Conservation (phyloP, 768 basidiomycete species). For the Calocybe gangraenosa region DNA sequence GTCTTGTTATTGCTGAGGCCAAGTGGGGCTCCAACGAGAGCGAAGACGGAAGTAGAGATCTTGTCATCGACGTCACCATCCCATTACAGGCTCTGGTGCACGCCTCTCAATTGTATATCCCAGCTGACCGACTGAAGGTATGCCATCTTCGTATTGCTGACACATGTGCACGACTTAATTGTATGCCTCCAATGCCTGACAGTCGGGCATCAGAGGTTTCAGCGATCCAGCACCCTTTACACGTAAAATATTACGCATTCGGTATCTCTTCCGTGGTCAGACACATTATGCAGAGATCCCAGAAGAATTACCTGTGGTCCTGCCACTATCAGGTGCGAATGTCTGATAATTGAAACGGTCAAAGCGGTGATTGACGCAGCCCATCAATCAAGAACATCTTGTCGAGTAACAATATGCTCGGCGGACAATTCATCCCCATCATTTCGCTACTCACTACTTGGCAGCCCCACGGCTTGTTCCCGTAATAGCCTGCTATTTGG, state of each 20-base stretch:
- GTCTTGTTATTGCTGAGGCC: conserved; percentile 74
- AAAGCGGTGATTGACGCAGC: background rate
- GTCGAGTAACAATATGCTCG: conserved; percentile 1
- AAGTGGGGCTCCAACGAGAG: conserved; percentile 58
- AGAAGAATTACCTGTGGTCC: conserved; percentile 63
- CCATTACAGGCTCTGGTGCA: conserved; percentile 80
- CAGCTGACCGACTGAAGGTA: conserved; percentile 75
- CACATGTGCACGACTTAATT: background rate
- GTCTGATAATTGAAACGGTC: conserved; percentile 6
- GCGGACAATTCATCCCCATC: background rate
- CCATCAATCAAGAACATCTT: conserved; percentile 19
- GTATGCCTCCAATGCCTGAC: conserved; percentile 7
- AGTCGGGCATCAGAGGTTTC: conserved; percentile 84
- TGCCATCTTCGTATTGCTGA: conserved; percentile 15
- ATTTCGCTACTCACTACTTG: no score
- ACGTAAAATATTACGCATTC: conserved; percentile 64
- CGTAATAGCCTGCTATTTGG: no score
- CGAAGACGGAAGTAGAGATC: conserved; percentile 46
- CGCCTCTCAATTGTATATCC: conserved; percentile 73
- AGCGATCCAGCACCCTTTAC: conserved; percentile 78
- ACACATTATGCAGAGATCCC: conserved; percentile 76
- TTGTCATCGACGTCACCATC: conserved; percentile 73
- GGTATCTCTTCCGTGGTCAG: conserved; percentile 72
- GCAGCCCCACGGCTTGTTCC: no score
- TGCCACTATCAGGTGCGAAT: conserved; percentile 69